Percentiles rank a stretch among this genome's conserved stretches.
Evolutionary conservation across 208 protist species (phyloP).

Genomic region (Naegleria fowleri): DNA sequence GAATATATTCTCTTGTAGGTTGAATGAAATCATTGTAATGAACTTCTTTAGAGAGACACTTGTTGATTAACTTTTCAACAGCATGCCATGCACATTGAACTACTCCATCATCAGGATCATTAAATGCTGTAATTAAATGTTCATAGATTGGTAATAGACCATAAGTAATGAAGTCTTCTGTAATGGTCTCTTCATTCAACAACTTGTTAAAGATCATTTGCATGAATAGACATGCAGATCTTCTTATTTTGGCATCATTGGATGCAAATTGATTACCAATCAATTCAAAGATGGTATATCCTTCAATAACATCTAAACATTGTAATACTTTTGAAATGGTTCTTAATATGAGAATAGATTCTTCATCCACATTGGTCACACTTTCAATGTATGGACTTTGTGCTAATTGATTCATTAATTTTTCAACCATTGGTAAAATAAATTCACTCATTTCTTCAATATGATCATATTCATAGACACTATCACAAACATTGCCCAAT

Average conservation of each 20-base stretch:
- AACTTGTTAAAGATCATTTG: background rate
- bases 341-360: background rate
- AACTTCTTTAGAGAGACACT: background rate
- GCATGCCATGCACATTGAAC: background rate
- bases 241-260: background rate
- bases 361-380: background rate
- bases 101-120: background rate
- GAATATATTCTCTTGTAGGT: background rate
- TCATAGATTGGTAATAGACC: background rate
- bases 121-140: background rate
- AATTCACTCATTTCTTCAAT: background rate
- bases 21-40: background rate
- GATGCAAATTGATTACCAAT: background rate
- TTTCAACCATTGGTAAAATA: background rate
- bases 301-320: background rate
- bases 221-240: background rate
- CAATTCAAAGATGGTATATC: background rate
- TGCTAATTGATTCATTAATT: background rate
- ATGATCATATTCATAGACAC: constrained; percentile 5
- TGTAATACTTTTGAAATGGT: background rate
- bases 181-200: background rate
- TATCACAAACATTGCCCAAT: background rate
- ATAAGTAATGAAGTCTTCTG: background rate
- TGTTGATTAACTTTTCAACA: background rate
- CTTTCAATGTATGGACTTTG: background rate